phyloP scores from a whole-genome alignment of 1,284 basidiomycete genomes.

The Mycena citricolor region DNA sequence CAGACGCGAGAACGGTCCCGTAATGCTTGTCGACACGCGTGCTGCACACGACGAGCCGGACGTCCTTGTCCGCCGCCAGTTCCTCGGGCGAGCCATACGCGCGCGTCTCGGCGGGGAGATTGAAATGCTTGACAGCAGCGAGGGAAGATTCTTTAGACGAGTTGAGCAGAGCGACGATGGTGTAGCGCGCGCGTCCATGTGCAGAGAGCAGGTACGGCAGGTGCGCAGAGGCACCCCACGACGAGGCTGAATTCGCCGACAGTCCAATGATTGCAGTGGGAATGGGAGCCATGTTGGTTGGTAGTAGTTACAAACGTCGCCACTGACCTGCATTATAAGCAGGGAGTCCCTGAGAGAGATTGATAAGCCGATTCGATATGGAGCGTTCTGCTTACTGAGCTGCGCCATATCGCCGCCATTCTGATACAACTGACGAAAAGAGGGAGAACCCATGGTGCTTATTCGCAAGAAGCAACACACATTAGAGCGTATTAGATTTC shows the following conservation, averaged over 20 bases:
- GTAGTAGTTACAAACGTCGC: no score
- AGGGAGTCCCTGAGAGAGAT: no score
- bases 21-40: slow-evolving; percentile 17
- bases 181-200: slow-evolving; percentile 10
- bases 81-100: slow-evolving; percentile 9
- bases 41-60: slow-evolving; percentile 14
- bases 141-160: slow-evolving; percentile 4
- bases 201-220: slow-evolving; percentile 17
- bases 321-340: no score
- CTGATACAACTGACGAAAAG: no score
- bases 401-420: no score
- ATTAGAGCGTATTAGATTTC: no score
- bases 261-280: slow-evolving; percentile 18
- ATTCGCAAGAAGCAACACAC: no score
- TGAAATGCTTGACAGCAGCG: slow-evolving; percentile 2
- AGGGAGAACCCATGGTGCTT: no score
- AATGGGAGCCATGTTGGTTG: slow-evolving; percentile 11
- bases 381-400: no score
- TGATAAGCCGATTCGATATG: no score
- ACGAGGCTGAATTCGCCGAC: slow-evolving; percentile 6
- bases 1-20: slow-evolving; percentile 1
- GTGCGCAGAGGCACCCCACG: slow-evolving; percentile 13
- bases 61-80: slow-evolving; percentile 9
- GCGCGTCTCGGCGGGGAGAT: background rate
- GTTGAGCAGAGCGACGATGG: slow-evolving; percentile 17